Percentiles rank a stretch among this genome's conserved stretches.
Evolutionary conservation across 257 asterid species (phyloP).

Genomic region (Solanum tarijense): DNA sequence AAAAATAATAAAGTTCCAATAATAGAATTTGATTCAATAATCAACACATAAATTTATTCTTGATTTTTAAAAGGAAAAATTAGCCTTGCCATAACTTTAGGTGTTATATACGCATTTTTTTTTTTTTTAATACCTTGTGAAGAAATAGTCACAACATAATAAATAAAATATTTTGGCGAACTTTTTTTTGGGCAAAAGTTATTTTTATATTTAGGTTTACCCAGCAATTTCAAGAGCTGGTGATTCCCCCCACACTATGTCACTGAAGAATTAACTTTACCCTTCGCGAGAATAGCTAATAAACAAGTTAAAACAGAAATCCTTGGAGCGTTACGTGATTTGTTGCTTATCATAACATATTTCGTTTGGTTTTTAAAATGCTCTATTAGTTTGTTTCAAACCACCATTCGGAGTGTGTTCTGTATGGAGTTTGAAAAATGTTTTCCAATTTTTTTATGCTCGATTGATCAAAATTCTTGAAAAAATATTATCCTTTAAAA

Average conservation of each 20-base stretch:
- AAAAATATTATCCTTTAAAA: not conserved
- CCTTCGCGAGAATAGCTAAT: no score
- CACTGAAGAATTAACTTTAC: no score
- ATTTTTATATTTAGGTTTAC: no score
- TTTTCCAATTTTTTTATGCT: no score
- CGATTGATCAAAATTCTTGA: not conserved
- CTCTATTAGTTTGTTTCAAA: not conserved
- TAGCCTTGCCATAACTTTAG: not conserved
- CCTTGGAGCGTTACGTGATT: no score
- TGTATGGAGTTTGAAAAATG: not conserved
- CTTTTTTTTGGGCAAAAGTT: no score
- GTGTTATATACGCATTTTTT: not conserved
- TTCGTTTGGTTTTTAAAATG: not conserved
- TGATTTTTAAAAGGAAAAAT: not conserved
- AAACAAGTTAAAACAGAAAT: no score
- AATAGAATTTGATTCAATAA: not conserved
- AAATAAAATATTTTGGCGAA: no score
- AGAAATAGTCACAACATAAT: no score
- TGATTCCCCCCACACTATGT: no score
- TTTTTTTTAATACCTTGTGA: no score
- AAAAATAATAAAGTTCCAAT: not conserved
- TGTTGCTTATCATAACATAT: not conserved
- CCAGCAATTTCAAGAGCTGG: no score
- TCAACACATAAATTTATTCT: not conserved
- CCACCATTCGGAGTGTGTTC: not conserved